Evolutionary conservation across 352 stramenopile genomes (phyloP), one percentile per base, ranked within the genome.

Genomic region (Lagenidium giganteum): DNA sequence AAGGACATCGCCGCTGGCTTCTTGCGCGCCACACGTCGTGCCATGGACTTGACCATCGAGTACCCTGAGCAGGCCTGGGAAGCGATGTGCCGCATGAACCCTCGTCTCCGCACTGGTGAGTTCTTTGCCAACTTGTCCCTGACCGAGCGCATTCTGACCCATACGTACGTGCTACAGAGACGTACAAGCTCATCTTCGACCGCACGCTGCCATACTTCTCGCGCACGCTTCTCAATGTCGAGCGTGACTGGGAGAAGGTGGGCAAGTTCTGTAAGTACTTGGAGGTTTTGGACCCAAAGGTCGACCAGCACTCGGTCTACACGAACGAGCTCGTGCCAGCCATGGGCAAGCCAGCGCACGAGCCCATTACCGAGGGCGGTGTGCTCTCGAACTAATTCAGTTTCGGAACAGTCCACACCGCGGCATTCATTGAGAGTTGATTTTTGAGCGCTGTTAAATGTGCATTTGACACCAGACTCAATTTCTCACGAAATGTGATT

Each of bases 191-290:
- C 37, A 75, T 75, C 54, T 75, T 61, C n/a, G 61, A 75, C 32
- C 64, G 64, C 40, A 71, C 64, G 33, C 44, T 75, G 27, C 64
- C 64, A 21, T 75, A 75, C 57, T 75, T 75, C 24, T 75, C 64
- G 22, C 64, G 64, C 48, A 71, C 64, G 50, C 61, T 75, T 4
- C 29, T 75, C 33, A 75, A 75, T 42, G 64, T 67, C 28, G 61
- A 58, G 42, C 64, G 64, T n/a, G 64, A 75, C 54, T 75, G 64
- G 64, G 61, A 71, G 42, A 75, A 75, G 41, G 64, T 75, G 12
- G 64, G 64, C 57, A 66, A 63, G 35, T 75, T 75, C 42, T 75
- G 64, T 54, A 75, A 75, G 57, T 75, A 75, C 54, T 45, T 75
- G 13, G 58, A 75, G 26, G 64, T 75, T 31, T 51, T 75, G 30